phyloP scores from a whole-genome alignment of 2,329 filamentous ascomycete species.

The Teratosphaeria destructans region DNA sequence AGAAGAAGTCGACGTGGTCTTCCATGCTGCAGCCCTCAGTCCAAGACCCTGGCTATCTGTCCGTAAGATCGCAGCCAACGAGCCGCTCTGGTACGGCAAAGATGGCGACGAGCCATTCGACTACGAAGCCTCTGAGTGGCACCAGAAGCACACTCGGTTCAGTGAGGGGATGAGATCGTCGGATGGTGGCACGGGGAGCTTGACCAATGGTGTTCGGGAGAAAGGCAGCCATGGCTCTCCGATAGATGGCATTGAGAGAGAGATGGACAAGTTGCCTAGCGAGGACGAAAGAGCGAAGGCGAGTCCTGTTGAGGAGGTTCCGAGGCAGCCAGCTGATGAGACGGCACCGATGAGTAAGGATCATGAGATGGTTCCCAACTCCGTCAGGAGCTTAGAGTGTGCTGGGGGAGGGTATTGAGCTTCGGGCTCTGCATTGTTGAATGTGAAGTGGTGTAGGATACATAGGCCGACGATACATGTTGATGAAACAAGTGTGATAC shows the following conservation, averaged over 20 bases:
- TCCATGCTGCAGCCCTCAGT: slow-evolving; percentile 33
- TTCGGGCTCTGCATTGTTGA: too few species aligned
- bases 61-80: slow-evolving; percentile 38
- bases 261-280: background rate
- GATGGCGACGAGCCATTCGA: slow-evolving; percentile 46
- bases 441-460: too few species aligned
- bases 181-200: slow-evolving; percentile 11
- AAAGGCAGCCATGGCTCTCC: background rate
- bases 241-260: background rate
- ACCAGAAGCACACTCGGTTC: slow-evolving; percentile 22
- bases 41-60: slow-evolving; percentile 39
- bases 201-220: background rate
- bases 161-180: slow-evolving; percentile 17
- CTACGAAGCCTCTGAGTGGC: slow-evolving; percentile 35
- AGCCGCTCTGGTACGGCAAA: slow-evolving; percentile 39
- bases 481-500: too few species aligned
- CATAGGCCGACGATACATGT: too few species aligned
- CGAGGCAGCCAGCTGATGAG: background rate
- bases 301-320: background rate
- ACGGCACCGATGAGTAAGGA: background rate
- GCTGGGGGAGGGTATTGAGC: background rate
- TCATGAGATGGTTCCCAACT: background rate
- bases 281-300: background rate
- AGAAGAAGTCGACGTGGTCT: slow-evolving; percentile 62
- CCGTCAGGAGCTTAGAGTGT: background rate